Conservation (phyloP, 2,329 filamentous ascomycete genomes). For the Colletotrichum cordylinicola region DNA sequence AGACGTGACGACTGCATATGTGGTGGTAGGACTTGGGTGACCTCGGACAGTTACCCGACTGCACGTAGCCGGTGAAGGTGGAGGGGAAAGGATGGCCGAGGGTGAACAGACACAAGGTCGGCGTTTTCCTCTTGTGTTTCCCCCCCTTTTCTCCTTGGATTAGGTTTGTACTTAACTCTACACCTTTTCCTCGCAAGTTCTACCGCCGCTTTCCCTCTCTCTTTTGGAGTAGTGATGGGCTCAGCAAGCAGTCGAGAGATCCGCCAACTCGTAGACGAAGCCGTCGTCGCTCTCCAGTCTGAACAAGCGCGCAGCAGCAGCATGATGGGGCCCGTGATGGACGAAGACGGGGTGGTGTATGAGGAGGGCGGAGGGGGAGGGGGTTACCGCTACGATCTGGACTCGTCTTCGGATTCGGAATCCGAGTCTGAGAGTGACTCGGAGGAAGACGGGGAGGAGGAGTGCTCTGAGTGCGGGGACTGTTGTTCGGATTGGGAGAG, state of each 20-base stretch:
- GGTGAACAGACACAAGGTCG: neutral
- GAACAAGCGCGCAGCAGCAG: neutral
- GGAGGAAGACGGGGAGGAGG: neutral
- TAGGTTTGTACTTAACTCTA: neutral
- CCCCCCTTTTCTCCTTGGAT: neutral
- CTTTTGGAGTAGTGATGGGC: neutral
- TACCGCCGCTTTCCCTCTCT: neutral
- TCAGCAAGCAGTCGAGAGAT: conserved; percentile 1
- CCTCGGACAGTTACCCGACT: neutral
- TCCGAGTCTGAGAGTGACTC: neutral
- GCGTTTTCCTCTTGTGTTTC: neutral
- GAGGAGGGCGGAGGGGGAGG: neutral
- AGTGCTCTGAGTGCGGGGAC: neutral
- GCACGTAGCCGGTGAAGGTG: neutral
- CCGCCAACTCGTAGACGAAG: neutral
- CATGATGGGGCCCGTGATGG: neutral
- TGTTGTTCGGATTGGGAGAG: neutral
- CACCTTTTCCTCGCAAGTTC: neutral
- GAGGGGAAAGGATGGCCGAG: neutral
- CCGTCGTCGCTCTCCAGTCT: neutral
- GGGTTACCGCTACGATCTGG: neutral
- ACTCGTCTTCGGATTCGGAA: neutral
- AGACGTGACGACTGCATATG: neutral
- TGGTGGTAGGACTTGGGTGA: neutral
- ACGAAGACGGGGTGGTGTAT: neutral